phyloP scores from a whole-genome alignment of 1,139 yeast genomes.

The Pichia sp. region DNA sequence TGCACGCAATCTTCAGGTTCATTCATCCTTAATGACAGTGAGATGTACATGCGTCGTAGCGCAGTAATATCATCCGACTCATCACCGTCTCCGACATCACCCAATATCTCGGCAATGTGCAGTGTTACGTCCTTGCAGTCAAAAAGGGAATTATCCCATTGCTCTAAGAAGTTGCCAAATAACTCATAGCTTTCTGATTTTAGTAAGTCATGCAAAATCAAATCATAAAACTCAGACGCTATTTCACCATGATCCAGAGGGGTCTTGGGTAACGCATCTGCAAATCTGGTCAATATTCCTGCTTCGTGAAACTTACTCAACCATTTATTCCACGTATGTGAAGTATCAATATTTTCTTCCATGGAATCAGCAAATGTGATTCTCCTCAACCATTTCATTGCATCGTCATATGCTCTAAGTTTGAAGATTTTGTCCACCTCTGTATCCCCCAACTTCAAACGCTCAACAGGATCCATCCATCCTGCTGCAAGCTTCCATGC shows the following conservation, averaged over 20 bases:
- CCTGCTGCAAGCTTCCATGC: slow-evolving; percentile 76
- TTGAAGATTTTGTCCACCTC: slow-evolving; percentile 53
- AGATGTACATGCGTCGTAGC: slow-evolving; percentile 49
- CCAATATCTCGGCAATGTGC: slow-evolving; percentile 38
- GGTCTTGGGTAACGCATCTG: slow-evolving; percentile 54
- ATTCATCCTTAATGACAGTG: slow-evolving; percentile 47
- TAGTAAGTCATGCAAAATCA: slow-evolving; percentile 46
- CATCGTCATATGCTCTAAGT: slow-evolving; percentile 48
- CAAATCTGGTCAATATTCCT: slow-evolving; percentile 40
- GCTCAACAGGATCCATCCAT: slow-evolving; percentile 41
- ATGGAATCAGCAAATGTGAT: no score
- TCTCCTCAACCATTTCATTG: no score
- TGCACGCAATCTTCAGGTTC: slow-evolving; percentile 59
- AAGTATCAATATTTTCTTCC: slow-evolving; percentile 15
- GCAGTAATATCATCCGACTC: slow-evolving; percentile 8
- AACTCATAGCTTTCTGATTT: slow-evolving; percentile 28
- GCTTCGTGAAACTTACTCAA: slow-evolving; percentile 46
- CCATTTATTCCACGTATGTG: slow-evolving; percentile 64
- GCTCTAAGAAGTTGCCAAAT: slow-evolving; percentile 36
- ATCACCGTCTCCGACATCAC: slow-evolving; percentile 20
- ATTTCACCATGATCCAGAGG: no score
- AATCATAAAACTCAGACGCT: slow-evolving; percentile 44
- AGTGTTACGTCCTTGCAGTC: slow-evolving; percentile 41
- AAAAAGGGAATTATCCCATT: slow-evolving; percentile 58
- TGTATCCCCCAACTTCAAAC: slow-evolving; percentile 55